Percentiles rank a stretch among this genome's conserved stretches.
Conservation (phyloP, 768 basidiomycete species). For the Russula olivacea region DNA sequence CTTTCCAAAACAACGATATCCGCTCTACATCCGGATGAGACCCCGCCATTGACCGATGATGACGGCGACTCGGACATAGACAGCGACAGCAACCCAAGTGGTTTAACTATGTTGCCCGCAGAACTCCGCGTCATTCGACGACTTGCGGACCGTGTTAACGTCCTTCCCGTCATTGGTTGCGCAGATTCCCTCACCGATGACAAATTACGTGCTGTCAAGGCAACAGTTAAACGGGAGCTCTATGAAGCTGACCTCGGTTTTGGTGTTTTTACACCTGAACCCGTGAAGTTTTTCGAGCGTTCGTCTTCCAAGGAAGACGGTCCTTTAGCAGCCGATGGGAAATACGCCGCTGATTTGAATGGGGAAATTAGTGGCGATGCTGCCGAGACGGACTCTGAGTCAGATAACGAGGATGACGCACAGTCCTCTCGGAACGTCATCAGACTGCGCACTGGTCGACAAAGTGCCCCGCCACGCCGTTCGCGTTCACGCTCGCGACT, state of each 20-base stretch:
- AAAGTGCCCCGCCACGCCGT: slow-evolving; percentile 35
- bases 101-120: slow-evolving; percentile 64
- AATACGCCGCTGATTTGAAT: slow-evolving; percentile 26
- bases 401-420: slow-evolving; percentile 45
- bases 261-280: slow-evolving; percentile 61
- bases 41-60: slow-evolving; percentile 38
- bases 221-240: slow-evolving; percentile 64
- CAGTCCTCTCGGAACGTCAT: slow-evolving; percentile 68
- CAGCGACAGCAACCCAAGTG: slow-evolving; percentile 44
- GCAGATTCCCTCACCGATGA: slow-evolving; percentile 82
- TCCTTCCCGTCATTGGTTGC: slow-evolving; percentile 75
- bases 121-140: slow-evolving; percentile 77
- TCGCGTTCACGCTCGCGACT: slow-evolving; percentile 72
- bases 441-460: slow-evolving; percentile 56
- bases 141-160: slow-evolving; percentile 66
- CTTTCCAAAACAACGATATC: slow-evolving; percentile 66
- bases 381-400: slow-evolving; percentile 34
- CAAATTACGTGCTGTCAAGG: slow-evolving; percentile 62
- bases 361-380: slow-evolving; percentile 27
- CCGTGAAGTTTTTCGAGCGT: slow-evolving; percentile 25
- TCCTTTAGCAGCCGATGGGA: slow-evolving; percentile 6
- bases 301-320: slow-evolving; percentile 8
- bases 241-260: slow-evolving; percentile 63
- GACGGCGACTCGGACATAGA: slow-evolving; percentile 44
- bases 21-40: slow-evolving; percentile 46